Evolutionary conservation across 2,329 filamentous ascomycete species (phyloP).

Genomic region (Plenodomus tracheiphilus): DNA sequence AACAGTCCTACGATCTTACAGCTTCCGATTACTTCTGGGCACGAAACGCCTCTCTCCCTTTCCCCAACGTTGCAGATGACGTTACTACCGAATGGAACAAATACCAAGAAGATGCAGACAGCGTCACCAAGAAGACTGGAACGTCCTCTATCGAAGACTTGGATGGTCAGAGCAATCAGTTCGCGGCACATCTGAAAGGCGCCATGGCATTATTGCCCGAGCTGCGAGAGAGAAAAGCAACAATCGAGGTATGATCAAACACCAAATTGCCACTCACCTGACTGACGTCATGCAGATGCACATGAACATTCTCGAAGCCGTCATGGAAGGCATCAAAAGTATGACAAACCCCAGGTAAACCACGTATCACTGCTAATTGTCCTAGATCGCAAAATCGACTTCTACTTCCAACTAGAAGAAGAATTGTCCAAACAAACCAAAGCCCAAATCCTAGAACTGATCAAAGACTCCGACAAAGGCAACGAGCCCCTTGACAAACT

Average conservation of each 20-base stretch:
- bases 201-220: slow-evolving; percentile 93
- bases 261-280: slow-evolving; percentile 50
- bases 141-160: slow-evolving; percentile 91
- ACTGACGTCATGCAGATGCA: slow-evolving; percentile 74
- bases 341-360: no score
- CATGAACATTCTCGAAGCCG: slow-evolving; percentile 92
- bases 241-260: slow-evolving; percentile 54
- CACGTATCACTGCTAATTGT: background rate
- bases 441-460: slow-evolving; percentile 81
- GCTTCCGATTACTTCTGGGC: slow-evolving; percentile 96
- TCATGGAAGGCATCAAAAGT: slow-evolving; percentile 77
- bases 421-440: slow-evolving; percentile 90
- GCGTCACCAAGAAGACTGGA: slow-evolving; percentile 93
- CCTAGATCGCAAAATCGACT: slow-evolving; percentile 82
- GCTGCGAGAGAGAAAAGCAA: slow-evolving; percentile 81
- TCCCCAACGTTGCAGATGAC: slow-evolving; percentile 94
- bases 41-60: slow-evolving; percentile 86
- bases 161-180: slow-evolving; percentile 83
- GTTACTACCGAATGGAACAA: slow-evolving; percentile 89
- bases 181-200: slow-evolving; percentile 91
- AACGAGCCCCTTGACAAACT: slow-evolving; percentile 86
- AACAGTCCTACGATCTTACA: slow-evolving; percentile 87
- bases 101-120: slow-evolving; percentile 93
- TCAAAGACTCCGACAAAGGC: slow-evolving; percentile 81
- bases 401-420: slow-evolving; percentile 94